Evolutionary conservation across 179 eudicot genomes (phyloP).

Genomic region (Patellifolia procumbens): DNA sequence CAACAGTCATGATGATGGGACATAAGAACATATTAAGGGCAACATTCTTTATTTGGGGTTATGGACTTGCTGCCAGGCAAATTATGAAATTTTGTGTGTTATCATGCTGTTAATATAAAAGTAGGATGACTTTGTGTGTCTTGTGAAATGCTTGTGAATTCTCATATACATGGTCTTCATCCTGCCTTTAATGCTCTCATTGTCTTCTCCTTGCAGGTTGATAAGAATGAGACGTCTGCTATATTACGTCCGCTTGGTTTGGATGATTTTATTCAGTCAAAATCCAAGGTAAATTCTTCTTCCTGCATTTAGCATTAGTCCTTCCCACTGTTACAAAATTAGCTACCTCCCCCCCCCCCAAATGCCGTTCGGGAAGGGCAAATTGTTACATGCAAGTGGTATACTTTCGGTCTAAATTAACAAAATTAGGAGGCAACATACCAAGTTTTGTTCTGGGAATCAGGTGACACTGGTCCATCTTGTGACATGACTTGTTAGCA

Average conservation of each 20-base stretch:
- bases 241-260: conserved; percentile 67
- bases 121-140: not conserved
- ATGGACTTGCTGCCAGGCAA: not conserved
- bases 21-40: no score
- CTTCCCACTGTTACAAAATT: no score
- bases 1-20: not conserved
- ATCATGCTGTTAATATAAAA: not conserved
- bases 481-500: not conserved
- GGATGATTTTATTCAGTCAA: conserved; percentile 86
- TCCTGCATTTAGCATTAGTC: not conserved
- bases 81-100: not conserved
- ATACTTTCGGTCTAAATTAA: no score
- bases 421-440: no score
- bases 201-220: conserved; percentile 46
- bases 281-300: conserved; percentile 68
- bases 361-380: no score
- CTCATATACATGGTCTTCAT: not conserved
- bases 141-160: not conserved
- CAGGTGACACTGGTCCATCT: no score
- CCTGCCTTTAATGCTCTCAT: not conserved
- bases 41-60: not conserved
- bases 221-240: conserved; percentile 35
- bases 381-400: no score
- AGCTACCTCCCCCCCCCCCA: no score
- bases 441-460: no score